These are phyloP conservation scores for Ilex paraguariensis DNA, from an alignment of 305 asterid species.

Conservation along the genomic window DNA sequence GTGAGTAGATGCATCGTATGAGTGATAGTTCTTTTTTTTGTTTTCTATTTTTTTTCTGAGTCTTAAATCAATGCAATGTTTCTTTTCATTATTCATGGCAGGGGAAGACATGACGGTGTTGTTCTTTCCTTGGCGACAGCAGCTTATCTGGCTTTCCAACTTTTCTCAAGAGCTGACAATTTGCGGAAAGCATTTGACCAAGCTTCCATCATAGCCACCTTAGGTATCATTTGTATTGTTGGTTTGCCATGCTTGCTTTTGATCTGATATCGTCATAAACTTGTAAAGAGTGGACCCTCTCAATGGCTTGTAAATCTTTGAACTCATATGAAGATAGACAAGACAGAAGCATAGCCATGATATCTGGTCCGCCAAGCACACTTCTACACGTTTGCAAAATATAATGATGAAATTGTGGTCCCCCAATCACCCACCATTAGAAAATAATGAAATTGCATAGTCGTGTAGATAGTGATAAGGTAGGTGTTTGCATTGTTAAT, in stretches of 20 bases:
- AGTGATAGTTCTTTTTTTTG: too few species aligned
- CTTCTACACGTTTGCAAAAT: too few species aligned
- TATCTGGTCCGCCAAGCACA: too few species aligned
- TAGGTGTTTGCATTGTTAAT: too few species aligned
- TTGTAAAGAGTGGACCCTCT: constrained; percentile 5
- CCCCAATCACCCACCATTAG: too few species aligned
- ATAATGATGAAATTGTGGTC: too few species aligned
- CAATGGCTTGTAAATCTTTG: constrained; percentile 16
- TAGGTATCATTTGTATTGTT: constrained; percentile 64
- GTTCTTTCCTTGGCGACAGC: constrained; percentile 61
- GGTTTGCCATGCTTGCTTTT: constrained; percentile 68
- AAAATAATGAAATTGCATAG: too few species aligned
- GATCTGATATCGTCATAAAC: constrained; percentile 29
- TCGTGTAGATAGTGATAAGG: too few species aligned
- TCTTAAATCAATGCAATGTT: too few species aligned
- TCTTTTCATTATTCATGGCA: constrained; percentile 32
- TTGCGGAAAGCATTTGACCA: constrained; percentile 65
- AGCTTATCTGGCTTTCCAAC: constrained; percentile 86
- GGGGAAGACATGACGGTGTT: constrained; percentile 85
- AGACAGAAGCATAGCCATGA: too few species aligned
- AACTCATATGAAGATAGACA: constrained; percentile 2
- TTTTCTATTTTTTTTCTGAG: too few species aligned
- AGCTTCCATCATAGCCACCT: constrained; percentile 81
- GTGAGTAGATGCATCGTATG: too few species aligned
- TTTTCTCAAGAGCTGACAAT: constrained; percentile 68